Conservation (phyloP, 2,329 filamentous ascomycete species). For the Aspergillus persii region DNA sequence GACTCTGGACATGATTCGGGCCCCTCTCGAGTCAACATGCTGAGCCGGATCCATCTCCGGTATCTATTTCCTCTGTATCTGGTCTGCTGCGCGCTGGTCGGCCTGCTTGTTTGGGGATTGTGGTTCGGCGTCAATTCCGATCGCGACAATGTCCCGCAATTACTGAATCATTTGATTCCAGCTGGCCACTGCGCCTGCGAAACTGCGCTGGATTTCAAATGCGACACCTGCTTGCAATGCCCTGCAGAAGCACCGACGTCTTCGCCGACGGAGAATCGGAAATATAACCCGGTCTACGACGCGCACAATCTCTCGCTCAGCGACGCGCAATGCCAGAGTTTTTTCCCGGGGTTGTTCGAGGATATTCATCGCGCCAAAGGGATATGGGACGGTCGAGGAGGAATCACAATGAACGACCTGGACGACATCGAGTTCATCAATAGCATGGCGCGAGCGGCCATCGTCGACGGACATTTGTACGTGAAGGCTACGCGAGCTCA, state of each 20-base stretch:
- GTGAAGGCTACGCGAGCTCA: constrained; percentile 22
- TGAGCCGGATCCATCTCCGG: background rate
- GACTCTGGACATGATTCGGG: background rate
- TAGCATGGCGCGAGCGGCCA: constrained; percentile 27
- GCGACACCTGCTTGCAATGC: constrained; percentile 15
- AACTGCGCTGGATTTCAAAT: constrained; percentile 21
- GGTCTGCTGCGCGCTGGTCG: background rate
- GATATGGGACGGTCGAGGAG: constrained; percentile 17
- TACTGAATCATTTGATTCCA: constrained; percentile 26
- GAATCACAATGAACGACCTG: constrained; percentile 17
- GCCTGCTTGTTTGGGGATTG: constrained; percentile 1
- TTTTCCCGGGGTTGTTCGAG: constrained; percentile 29
- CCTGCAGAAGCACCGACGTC: background rate
- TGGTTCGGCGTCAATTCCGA: constrained; percentile 25
- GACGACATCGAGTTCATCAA: constrained; percentile 20
- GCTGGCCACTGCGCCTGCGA: constrained; percentile 25
- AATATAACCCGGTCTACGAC: constrained; percentile 23
- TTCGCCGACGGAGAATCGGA: constrained; percentile 4
- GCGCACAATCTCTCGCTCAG: constrained; percentile 21
- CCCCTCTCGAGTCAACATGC: background rate
- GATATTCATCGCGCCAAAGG: constrained; percentile 22
- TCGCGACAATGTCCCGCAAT: constrained; percentile 19
- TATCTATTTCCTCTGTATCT: background rate
- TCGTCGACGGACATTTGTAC: constrained; percentile 26
- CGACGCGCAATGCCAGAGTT: constrained; percentile 19